phyloP scores from a whole-genome alignment of 805 yeast species.

The Sporopachydermia lactativora region DNA sequence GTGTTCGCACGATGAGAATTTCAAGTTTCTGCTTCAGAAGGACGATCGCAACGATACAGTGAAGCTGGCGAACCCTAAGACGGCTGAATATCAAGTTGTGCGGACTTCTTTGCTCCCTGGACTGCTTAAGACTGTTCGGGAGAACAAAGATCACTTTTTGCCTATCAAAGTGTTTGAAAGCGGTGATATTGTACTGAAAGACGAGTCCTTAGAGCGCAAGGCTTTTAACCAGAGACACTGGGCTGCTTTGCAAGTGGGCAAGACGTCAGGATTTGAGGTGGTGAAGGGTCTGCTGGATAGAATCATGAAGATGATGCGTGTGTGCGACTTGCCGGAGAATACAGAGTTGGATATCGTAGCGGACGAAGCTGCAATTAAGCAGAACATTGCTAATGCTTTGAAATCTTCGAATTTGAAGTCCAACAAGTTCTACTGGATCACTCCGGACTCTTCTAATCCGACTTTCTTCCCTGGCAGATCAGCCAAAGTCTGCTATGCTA shows the following conservation, averaged over 20 bases:
- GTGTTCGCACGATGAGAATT: constrained; percentile 95
- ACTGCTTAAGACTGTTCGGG: constrained; percentile 84
- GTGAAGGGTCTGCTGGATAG: constrained; percentile 93
- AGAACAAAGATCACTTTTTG: constrained; percentile 88
- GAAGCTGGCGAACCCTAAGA: constrained; percentile 89
- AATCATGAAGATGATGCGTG: constrained; percentile 90
- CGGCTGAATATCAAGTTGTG: constrained; percentile 93
- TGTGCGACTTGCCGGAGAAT: constrained; percentile 25
- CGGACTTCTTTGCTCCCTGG: constrained; percentile 94
- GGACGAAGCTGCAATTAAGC: background rate
- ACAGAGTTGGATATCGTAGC: background rate
- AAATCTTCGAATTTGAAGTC: background rate
- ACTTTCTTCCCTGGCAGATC: constrained; percentile 97
- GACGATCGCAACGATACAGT: constrained; percentile 78
- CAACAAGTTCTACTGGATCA: constrained; percentile 48
- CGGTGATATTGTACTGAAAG: constrained; percentile 88
- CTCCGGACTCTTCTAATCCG: constrained; percentile 47
- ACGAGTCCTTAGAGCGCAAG: constrained; percentile 66
- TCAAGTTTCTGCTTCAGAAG: constrained; percentile 58
- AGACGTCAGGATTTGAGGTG: constrained; percentile 85
- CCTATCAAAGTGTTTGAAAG: constrained; percentile 93
- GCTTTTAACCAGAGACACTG: constrained; percentile 89
- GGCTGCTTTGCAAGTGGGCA: constrained; percentile 90
- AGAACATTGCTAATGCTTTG: background rate
- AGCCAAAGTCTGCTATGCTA: constrained; percentile 70